Conservation (phyloP, 345 rosid species). For the Citropsis articulata region DNA sequence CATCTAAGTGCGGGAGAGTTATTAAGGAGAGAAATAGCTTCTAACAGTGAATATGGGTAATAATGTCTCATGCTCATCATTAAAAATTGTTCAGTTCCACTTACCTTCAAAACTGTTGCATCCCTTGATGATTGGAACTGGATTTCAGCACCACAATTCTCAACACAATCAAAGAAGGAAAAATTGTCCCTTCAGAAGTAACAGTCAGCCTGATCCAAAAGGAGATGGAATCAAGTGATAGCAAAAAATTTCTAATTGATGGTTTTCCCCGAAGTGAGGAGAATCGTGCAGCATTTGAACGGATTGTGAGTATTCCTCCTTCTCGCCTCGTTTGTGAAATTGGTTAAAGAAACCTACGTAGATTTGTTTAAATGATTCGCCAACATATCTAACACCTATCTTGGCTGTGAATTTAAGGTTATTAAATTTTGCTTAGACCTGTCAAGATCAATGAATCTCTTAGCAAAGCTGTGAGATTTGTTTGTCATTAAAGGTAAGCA, state of each 20-base stretch:
- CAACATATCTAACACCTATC: background rate
- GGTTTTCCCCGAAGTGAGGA: constrained; percentile 89
- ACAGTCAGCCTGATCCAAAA: constrained; percentile 66
- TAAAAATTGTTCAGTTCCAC: background rate
- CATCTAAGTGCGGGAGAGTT: constrained; percentile 85
- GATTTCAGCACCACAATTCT: constrained; percentile 58
- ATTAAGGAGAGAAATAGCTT: constrained; percentile 60
- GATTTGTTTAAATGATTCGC: background rate
- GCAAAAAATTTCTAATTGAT: constrained; percentile 68
- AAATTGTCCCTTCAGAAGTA: constrained; percentile 84
- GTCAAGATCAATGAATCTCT: background rate
- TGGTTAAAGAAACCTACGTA: background rate
- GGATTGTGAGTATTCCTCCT: constrained; percentile 44
- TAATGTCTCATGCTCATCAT: background rate
- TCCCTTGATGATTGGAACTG: constrained; percentile 18
- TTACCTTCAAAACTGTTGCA: background rate
- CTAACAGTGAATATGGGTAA: constrained; percentile 70
- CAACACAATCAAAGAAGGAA: constrained; percentile 67
- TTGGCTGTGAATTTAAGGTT: constrained; percentile 2
- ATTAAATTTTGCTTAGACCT: constrained; percentile 2
- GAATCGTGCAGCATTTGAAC: constrained; percentile 74
- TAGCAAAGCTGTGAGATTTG: background rate
- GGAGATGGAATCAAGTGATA: constrained; percentile 59
- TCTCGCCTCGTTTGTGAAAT: background rate
- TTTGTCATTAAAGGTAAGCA: background rate